These are phyloP conservation scores for Aegilops speltoides DNA, from an alignment of 176 grass and related monocot species.

Conservation along the genomic window DNA sequence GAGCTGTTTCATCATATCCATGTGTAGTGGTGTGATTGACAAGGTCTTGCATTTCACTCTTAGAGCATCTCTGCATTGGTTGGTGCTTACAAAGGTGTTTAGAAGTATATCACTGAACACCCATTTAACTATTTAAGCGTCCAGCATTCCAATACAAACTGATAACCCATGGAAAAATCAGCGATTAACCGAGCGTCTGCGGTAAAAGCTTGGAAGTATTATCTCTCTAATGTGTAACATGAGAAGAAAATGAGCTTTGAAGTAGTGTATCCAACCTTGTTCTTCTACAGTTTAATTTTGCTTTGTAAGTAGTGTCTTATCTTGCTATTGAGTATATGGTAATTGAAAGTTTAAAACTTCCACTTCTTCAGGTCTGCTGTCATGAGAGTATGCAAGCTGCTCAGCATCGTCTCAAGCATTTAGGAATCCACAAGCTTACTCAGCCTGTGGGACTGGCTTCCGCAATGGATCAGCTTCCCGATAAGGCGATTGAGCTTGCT, in stretches of 20 bases:
- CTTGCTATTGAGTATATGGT: constrained; percentile 17
- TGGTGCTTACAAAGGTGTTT: neutral
- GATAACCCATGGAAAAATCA: neutral
- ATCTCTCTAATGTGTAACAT: neutral
- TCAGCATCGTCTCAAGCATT: constrained; percentile 68
- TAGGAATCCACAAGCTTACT: constrained; percentile 80
- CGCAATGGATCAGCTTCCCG: constrained; percentile 87
- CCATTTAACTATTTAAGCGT: neutral
- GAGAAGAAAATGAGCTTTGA: neutral
- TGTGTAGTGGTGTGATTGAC: neutral
- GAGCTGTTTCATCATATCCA: constrained; percentile 10
- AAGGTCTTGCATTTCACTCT: neutral
- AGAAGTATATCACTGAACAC: neutral
- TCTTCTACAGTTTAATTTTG: constrained; percentile 13
- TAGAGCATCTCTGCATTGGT: neutral
- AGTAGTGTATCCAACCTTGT: neutral
- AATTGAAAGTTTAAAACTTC: neutral
- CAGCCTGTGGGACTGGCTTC: constrained; percentile 73
- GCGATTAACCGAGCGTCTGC: neutral
- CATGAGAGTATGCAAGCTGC: constrained; percentile 98
- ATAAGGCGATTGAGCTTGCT: constrained; percentile 94
- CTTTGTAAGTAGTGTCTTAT: neutral
- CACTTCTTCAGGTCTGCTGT: constrained; percentile 72
- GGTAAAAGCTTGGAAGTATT: neutral
- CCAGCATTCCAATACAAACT: neutral